phyloP scores from a whole-genome alignment of 306 rosid species.

The Medicago ruthenica region DNA sequence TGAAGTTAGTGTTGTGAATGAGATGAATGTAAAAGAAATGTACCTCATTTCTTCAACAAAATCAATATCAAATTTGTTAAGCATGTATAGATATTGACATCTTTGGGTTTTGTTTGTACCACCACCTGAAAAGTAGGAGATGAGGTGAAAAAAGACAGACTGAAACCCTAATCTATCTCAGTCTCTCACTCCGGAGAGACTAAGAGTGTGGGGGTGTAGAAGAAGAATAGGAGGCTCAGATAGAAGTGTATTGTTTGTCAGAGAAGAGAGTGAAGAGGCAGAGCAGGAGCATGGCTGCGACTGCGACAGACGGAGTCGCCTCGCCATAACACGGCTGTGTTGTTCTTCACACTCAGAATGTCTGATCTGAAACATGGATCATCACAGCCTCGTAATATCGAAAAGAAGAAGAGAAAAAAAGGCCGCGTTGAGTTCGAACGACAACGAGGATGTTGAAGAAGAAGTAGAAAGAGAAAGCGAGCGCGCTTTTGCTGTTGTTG shows the following conservation, averaged over 20 bases:
- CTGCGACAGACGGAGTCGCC: not conserved
- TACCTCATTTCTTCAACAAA: not conserved
- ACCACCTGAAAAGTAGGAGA: conserved; percentile 1
- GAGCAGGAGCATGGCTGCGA: not conserved
- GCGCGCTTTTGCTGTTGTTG: not conserved
- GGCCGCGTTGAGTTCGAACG: not conserved
- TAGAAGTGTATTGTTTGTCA: not conserved
- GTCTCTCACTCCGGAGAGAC: not conserved
- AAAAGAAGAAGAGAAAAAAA: conserved; percentile 14
- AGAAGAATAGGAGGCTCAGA: too few species aligned
- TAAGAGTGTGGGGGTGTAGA: too few species aligned
- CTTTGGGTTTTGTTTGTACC: not conserved
- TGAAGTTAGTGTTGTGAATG: not conserved
- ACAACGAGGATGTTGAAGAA: too few species aligned
- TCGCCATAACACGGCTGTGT: not conserved
- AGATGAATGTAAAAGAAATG: not conserved
- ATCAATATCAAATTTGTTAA: not conserved
- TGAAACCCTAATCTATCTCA: not conserved
- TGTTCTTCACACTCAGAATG: not conserved
- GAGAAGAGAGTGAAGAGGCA: conserved; percentile 11
- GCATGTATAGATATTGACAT: not conserved
- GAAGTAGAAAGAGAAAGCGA: not conserved
- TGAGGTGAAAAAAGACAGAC: not conserved
- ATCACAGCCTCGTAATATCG: conserved; percentile 11
- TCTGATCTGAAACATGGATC: not conserved